Conservation (phyloP, 176 grass and related monocot genomes). For the Lolium rigidum region DNA sequence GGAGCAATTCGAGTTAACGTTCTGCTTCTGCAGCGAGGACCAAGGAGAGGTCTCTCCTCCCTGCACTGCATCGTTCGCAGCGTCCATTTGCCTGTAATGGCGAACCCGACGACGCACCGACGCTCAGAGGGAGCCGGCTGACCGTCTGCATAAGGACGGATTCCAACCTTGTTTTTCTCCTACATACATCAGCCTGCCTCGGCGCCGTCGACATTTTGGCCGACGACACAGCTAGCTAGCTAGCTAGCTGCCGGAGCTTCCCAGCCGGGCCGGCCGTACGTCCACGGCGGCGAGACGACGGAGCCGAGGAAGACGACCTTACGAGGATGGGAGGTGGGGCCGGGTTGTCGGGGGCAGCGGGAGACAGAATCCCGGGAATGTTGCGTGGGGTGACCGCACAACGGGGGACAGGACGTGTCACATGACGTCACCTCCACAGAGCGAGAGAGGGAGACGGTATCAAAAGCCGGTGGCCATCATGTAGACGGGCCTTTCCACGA, state of each 20-base stretch:
- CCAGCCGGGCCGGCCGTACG: not conserved
- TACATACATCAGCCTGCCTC: not conserved
- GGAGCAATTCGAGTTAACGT: not conserved
- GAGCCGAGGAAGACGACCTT: not conserved
- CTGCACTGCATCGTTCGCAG: not conserved
- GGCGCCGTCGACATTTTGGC: not conserved
- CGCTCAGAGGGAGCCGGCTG: not conserved
- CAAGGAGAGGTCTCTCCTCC: not conserved
- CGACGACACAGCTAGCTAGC: not conserved
- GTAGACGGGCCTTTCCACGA: slow-evolving; percentile 29
- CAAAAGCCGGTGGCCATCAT: slow-evolving; percentile 39
- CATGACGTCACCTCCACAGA: slow-evolving; percentile 46
- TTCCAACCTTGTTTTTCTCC: not conserved
- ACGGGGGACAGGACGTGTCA: slow-evolving; percentile 55
- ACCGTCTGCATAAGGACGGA: not conserved
- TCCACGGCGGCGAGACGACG: not conserved
- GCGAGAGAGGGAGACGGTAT: not conserved
- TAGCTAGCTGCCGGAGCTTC: not conserved
- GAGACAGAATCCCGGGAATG: slow-evolving; percentile 62
- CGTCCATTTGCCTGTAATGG: not conserved
- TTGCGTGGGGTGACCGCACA: slow-evolving; percentile 10
- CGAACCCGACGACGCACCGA: not conserved
- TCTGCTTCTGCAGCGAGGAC: not conserved
- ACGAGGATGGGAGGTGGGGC: not conserved
- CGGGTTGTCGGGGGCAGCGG: not conserved